Evolutionary conservation across 768 basidiomycete genomes (phyloP), one percentile per base, ranked within the genome.

Genomic region (Podaxis sp.): DNA sequence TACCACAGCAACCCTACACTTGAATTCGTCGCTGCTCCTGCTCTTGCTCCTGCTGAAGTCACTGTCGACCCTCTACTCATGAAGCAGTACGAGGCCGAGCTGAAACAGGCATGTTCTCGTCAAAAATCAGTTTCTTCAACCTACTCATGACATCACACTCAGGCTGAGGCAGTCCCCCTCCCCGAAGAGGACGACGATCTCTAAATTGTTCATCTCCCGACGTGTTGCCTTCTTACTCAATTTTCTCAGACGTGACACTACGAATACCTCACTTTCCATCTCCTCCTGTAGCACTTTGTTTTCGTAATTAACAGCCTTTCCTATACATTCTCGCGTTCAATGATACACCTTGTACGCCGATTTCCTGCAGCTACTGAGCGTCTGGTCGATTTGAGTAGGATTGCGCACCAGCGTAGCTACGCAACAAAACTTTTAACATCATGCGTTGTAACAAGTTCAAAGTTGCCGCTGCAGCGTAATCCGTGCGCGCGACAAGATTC

Each of bases 181-280:
- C 97, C 97, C 58, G 97, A 99, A 77, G 97, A 99, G 77, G 97
- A 96, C 56, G 95, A 96, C 62, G 91, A 94, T 68, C 82, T 92
- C 71, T 90, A 83, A 65, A 67, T 54, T 56, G 59, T 58, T n/a
- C 71, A 56, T 67, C 56, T 63, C 56, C 66, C 56, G 38, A 62
- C 60, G 41, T 60, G 53, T 63, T 37, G 59, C 58, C 54, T 58
- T 65, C 59, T 48, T 63, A 61, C 57, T 69, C 66, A 64, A 63
- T 64, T 65, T 53, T 64, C 67, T 64, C 64, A 66, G 66, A 67
- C 67, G 69, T 73, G 67, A 67, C 71, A 64, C 62, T 68, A 67
- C 66, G 64, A 71, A 67, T 71, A 71, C 69, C 65, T 63, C 68
- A 64, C 64, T 62, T 59, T 64, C 56, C 61, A 59, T 63, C 60